Base-by-base conservation (phyloP, 2,329 filamentous ascomycete genomes). In the Curvularia spicifera region DNA sequence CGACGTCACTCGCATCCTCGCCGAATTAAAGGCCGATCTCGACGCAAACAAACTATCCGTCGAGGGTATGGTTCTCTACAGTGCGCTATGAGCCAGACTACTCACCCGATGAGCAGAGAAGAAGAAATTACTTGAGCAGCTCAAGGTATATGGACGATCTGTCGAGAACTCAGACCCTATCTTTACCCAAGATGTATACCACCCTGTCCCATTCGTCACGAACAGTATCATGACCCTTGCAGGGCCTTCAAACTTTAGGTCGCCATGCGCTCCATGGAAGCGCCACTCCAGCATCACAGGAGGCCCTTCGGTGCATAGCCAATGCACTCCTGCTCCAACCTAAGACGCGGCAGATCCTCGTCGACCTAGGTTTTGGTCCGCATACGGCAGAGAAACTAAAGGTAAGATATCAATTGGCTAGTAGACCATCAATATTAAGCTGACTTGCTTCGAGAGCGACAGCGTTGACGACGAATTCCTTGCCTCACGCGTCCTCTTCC, bases 381-480 rank as follows among this genome's bases (percentile, higher is more conserved):
- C 89, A 88, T 67, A 86, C 89, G 18, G 92, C 91, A 57, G 82
- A 85, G 55, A 87, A 85, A 62, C 83, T 97, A 42, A 89, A 89
- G 76, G 82, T 79, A 68, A 46, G 71, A 48, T 39, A 13, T n/a
- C 6, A 9, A 1, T 7, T 8, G 6, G 0, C 5, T 20, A 10
- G 8, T 12, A 5, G n/a, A 5, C 15, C 6, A 6, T 4, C 15
- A 9, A 10, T 7, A 9, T 8, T 13, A 5, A 51, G 9, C 51
- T 67, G 33, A 71, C 9, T 52, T 10, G 20, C 22, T 6, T 8
- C 6, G 60, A 85, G 82, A 87, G 84, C 56, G 89, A 92, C 61
- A 88, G 83, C 66, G 83, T 85, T 54, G 93, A 98, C 60, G 89
- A 96, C 66, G 93, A 98, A 71, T 97, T 98, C 75, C 82, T 98